Evolutionary conservation across 495 filamentous ascomycete genomes (phyloP).

Genomic region (Trichoderma gamsii): DNA sequence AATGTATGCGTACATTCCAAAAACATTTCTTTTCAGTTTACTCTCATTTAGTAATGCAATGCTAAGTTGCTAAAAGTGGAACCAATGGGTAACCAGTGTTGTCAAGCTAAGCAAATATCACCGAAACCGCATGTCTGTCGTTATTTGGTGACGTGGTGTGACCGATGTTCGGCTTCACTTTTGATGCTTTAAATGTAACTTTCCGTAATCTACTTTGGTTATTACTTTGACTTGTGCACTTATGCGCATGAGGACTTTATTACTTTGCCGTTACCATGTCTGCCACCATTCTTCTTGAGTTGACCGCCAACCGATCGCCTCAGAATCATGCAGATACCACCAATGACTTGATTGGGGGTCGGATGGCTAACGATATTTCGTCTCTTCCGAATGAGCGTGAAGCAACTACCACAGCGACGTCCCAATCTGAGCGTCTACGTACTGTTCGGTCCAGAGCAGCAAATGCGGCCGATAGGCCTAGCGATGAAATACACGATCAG

Average conservation of each 20-base stretch:
- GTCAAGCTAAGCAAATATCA: not conserved
- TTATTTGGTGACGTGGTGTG: not conserved
- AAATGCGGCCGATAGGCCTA: not conserved
- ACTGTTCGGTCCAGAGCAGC: not conserved
- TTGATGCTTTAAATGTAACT: not conserved
- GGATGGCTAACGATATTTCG: not conserved
- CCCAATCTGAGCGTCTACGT: not conserved
- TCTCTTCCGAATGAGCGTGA: not conserved
- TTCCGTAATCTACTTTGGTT: not conserved
- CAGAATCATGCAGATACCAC: not conserved
- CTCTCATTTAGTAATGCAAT: too few species aligned
- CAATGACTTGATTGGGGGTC: not conserved
- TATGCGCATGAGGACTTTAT: not conserved
- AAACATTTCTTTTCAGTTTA: too few species aligned
- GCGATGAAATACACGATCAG: conserved; percentile 17
- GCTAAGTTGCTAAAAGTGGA: too few species aligned
- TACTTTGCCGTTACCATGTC: not conserved
- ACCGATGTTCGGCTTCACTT: not conserved
- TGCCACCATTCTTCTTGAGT: not conserved
- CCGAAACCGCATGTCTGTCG: not conserved
- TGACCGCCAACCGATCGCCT: not conserved
- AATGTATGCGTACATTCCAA: too few species aligned
- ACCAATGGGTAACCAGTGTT: not conserved
- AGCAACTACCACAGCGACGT: not conserved
- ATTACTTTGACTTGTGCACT: not conserved